Percentiles rank a stretch among this genome's conserved stretches.
These are phyloP conservation scores for Fusarium mundagurra DNA, from an alignment of 2,329 filamentous ascomycete genomes.

Conservation along the genomic window DNA sequence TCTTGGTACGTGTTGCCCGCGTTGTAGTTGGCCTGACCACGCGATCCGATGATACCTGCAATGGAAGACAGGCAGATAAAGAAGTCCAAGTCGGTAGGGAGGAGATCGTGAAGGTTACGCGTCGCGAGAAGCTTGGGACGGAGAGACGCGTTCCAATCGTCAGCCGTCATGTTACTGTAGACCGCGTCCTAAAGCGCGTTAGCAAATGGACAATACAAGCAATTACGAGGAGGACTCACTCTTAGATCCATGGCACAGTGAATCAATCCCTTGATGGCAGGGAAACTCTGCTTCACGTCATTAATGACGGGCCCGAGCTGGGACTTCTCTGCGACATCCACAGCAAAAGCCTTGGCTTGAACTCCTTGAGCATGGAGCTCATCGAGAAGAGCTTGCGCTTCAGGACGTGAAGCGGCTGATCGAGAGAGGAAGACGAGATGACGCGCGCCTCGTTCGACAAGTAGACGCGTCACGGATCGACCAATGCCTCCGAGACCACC, in stretches of 20 bases:
- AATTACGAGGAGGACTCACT: neutral
- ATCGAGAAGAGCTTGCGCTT: neutral
- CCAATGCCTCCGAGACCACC: conserved; percentile 43
- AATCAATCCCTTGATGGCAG: conserved; percentile 43
- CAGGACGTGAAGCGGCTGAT: conserved; percentile 7
- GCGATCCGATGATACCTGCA: neutral
- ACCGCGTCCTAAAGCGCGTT: neutral
- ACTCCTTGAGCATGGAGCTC: neutral
- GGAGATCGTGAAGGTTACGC: neutral
- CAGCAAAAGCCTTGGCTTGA: neutral
- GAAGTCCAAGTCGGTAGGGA: neutral
- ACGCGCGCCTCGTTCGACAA: conserved; percentile 33
- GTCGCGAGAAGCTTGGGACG: neutral
- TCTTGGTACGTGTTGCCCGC: neutral
- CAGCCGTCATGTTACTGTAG: neutral
- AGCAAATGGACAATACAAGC: neutral
- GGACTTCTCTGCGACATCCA: conserved; percentile 14
- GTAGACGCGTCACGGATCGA: conserved; percentile 31
- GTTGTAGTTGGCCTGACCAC: neutral
- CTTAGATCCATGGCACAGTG: conserved; percentile 41
- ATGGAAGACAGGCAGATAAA: neutral
- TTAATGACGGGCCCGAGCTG: conserved; percentile 18
- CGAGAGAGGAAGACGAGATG: conserved; percentile 46
- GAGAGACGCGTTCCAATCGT: neutral
- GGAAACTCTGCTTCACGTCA: neutral